Evolutionary conservation across 352 stramenopile species (phyloP).

Genomic region (Pythium aristosporum): DNA sequence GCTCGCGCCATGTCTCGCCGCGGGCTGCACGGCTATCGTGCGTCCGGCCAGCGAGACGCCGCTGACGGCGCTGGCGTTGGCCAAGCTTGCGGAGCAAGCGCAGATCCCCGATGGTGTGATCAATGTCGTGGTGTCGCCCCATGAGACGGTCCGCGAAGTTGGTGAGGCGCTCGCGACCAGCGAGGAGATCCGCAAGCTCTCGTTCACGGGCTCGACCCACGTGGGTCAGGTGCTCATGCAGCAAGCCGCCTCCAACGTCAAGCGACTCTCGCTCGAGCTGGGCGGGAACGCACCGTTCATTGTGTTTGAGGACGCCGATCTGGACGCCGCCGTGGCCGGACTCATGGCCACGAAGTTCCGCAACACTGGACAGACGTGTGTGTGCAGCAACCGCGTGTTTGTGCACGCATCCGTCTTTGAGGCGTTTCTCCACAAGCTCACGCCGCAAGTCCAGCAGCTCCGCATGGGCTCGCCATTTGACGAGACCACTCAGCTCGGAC

Average conservation of each 20-base stretch:
- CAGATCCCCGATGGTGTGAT: slow-evolving; percentile 87
- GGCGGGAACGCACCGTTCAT: slow-evolving; percentile 94
- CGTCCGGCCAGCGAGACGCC: slow-evolving; percentile 97
- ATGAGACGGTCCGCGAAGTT: slow-evolving; percentile 67
- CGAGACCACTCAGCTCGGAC: slow-evolving; percentile 86
- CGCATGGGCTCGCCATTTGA: slow-evolving; percentile 88
- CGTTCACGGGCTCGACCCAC: slow-evolving; percentile 86
- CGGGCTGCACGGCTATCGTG: slow-evolving; percentile 94
- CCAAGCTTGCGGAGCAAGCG: slow-evolving; percentile 84
- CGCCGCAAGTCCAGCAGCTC: slow-evolving; percentile 71
- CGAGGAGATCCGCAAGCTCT: slow-evolving; percentile 86
- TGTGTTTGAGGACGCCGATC: slow-evolving; percentile 89
- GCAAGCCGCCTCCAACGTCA: slow-evolving; percentile 77
- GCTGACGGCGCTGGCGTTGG: slow-evolving; percentile 92
- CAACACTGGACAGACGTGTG: slow-evolving; percentile 88
- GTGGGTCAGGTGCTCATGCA: slow-evolving; percentile 83
- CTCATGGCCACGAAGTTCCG: slow-evolving; percentile 87
- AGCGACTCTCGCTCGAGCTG: slow-evolving; percentile 87
- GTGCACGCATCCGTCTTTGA: slow-evolving; percentile 93
- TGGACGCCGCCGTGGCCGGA: slow-evolving; percentile 81
- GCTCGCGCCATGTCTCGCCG: slow-evolving; percentile 90
- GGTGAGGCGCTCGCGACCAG: slow-evolving; percentile 76
- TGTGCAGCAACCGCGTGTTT: slow-evolving; percentile 93
- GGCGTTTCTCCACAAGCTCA: slow-evolving; percentile 87
- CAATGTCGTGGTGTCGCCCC: slow-evolving; percentile 84